phyloP scores from a whole-genome alignment of 345 rosid species.

The Barbarea vulgaris region DNA sequence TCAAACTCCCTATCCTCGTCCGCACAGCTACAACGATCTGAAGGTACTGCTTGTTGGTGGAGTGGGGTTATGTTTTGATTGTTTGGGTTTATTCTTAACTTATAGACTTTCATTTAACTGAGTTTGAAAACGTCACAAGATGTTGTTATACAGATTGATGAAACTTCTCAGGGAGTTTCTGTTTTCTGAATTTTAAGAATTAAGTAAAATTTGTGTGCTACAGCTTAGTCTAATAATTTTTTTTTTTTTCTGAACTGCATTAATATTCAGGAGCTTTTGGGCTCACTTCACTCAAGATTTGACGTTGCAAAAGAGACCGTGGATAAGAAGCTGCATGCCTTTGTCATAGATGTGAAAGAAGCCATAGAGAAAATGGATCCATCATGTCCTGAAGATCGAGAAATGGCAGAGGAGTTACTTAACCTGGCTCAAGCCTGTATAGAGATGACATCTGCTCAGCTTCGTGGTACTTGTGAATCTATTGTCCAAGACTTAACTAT shows the following conservation, averaged over 20 bases:
- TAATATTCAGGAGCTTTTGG: slow-evolving; percentile 63
- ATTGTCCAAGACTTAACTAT: slow-evolving; percentile 70
- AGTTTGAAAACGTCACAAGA: neutral
- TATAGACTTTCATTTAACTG: neutral
- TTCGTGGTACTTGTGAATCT: slow-evolving; percentile 65
- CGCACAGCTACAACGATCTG: slow-evolving; percentile 71
- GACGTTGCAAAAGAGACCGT: slow-evolving; percentile 72
- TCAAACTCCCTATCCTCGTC: slow-evolving; percentile 53
- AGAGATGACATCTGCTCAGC: slow-evolving; percentile 62
- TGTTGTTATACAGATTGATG: neutral
- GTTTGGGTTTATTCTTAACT: neutral
- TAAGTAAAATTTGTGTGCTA: neutral
- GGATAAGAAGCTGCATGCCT: slow-evolving; percentile 58
- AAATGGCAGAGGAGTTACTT: slow-evolving; percentile 63
- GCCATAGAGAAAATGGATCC: slow-evolving; percentile 55
- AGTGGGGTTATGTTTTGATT: neutral
- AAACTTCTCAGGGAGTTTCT: neutral
- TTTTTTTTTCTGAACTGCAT: neutral
- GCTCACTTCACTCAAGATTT: slow-evolving; percentile 68
- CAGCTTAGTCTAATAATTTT: neutral
- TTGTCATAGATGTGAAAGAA: slow-evolving; percentile 60
- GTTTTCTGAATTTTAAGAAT: neutral
- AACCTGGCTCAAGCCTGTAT: slow-evolving; percentile 57
- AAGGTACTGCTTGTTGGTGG: slow-evolving; percentile 44
- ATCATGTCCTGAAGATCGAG: slow-evolving; percentile 53